Conservation (phyloP, 495 filamentous ascomycete genomes). For the Daldinia bambusicola region DNA sequence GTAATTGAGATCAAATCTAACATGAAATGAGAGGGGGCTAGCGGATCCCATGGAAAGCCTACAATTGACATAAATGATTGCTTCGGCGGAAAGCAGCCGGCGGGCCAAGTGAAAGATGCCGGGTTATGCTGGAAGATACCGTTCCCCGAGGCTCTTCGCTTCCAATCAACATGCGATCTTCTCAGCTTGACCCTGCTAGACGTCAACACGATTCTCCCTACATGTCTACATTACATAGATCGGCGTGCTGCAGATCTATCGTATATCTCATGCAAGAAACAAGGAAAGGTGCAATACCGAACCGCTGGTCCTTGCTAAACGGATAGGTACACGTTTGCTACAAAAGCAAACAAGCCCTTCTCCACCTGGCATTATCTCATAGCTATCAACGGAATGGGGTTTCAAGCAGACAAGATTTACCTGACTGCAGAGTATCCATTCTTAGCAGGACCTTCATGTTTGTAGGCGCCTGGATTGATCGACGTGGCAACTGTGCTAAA, state of each 20-base stretch:
- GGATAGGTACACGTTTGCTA: not conserved
- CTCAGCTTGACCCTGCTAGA: no score
- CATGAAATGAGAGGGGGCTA: not conserved
- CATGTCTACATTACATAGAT: not conserved
- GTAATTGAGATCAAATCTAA: not conserved
- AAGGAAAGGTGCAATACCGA: not conserved
- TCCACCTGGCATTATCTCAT: not conserved
- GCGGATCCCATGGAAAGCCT: not conserved
- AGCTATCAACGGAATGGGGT: no score
- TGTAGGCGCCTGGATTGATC: not conserved
- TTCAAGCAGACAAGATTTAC: no score
- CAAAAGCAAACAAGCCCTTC: not conserved
- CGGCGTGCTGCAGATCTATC: not conserved
- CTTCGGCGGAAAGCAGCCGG: not conserved
- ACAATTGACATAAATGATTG: not conserved
- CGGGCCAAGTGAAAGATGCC: not conserved
- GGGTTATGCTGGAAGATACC: not conserved
- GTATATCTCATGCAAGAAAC: not conserved
- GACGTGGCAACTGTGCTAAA: not conserved
- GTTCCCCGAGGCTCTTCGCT: no score
- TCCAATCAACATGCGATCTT: no score
- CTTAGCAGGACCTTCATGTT: no score
- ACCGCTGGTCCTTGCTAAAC: not conserved
- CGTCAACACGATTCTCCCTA: not conserved
- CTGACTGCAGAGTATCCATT: no score